Base-by-base conservation (phyloP, 768 basidiomycete species). In the Cystofilobasidium capitatum region DNA sequence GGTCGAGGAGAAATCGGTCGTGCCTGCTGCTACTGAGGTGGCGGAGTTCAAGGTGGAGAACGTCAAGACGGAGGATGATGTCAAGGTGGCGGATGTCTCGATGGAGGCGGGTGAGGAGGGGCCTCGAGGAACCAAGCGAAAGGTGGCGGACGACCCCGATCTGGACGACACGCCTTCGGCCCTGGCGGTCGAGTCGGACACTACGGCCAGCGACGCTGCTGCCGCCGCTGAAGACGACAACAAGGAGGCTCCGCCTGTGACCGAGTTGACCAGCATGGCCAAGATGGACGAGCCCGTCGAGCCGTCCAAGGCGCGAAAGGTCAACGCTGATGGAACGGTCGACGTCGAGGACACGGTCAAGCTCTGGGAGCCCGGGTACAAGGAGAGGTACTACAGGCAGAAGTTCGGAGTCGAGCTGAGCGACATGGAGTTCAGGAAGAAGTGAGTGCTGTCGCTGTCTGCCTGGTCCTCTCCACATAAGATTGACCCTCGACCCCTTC, bases 331-430 rank as follows among this genome's bases (percentile, higher is more conserved):
- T 75, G 94, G 93, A 29, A 89, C 91, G 0, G 93, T 97, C 35
- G 89, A 93, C 64, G 93, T 98, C 77, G 86, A 86, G 71, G 96
- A 99, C 74, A 86, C 84, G 42, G 91, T 99, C 72, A 87, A 86
- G 93, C 79, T 98, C 26, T 99, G 90, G 86, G 92, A 98, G 77
- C 86, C 92, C 1, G 96, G 94, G 33, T 99, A 99, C 77, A 86
- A 85, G 75, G 90, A 93, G 71, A 84, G 96, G 45, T 99, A 99
- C 76, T 99, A 99, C 73, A 81, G 83, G 55, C 87, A 89, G 74
- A 99, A 99, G 79, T 99, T 98, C 74, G 86, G 86, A 2, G 80
- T 89, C 16, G 83, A 87, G 71, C 76, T 82, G 24, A 81, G 78
- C n/a, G 89, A 97, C 72, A 75, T 73, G 2, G 85, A 86, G 66